Evolutionary conservation across 1,139 yeast genomes (phyloP).

Genomic region (Yamadazyma songkhlaensis): DNA sequence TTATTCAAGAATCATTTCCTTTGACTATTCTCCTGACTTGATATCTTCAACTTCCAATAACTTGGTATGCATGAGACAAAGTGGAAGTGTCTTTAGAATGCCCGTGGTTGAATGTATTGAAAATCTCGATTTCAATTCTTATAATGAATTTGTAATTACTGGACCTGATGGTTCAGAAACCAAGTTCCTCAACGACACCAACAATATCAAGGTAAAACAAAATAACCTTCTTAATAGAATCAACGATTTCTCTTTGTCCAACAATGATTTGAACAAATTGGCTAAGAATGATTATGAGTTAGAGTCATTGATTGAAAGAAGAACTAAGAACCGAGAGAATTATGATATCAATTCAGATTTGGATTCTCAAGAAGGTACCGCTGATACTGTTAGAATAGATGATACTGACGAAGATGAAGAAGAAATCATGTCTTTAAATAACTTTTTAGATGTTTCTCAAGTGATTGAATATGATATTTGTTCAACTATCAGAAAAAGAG

Average conservation of each 20-base stretch:
- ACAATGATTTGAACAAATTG: slow-evolving; percentile 20
- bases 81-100: slow-evolving; percentile 85
- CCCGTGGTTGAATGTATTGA: slow-evolving; percentile 68
- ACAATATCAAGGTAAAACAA: slow-evolving; percentile 8
- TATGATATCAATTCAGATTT: slow-evolving; percentile 18
- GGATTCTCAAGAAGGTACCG: slow-evolving; percentile 18
- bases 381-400: slow-evolving; percentile 10
- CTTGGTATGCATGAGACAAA: slow-evolving; percentile 83
- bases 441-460: slow-evolving; percentile 31
- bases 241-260: slow-evolving; percentile 19
- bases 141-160: slow-evolving; percentile 64
- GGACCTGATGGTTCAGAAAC: slow-evolving; percentile 61
- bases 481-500: slow-evolving; percentile 65
- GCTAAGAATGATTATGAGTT: slow-evolving; percentile 26
- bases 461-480: slow-evolving; percentile 62
- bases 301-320: slow-evolving; percentile 34
- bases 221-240: slow-evolving; percentile 11
- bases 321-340: slow-evolving; percentile 6
- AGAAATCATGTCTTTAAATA: slow-evolving; percentile 28
- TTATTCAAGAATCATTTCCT: slow-evolving; percentile 77
- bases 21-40: slow-evolving; percentile 71
- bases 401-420: slow-evolving; percentile 20
- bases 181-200: slow-evolving; percentile 28
- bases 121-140: slow-evolving; percentile 63
- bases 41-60: slow-evolving; percentile 45